phyloP scores from a whole-genome alignment of 371 early-diverging fungal species.

The Fennellomyces sp. region DNA sequence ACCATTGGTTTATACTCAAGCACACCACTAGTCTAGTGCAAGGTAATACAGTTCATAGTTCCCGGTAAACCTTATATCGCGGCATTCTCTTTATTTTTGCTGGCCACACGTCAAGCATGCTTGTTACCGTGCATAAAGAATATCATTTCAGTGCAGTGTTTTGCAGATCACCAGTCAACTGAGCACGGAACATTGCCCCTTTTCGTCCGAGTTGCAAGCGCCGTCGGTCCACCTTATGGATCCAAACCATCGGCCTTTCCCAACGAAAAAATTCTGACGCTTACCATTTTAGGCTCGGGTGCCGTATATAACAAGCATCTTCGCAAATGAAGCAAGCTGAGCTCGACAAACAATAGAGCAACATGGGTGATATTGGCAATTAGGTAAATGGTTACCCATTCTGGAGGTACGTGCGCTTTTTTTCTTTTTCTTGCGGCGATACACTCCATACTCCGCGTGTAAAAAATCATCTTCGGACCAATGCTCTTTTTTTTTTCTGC shows the following conservation, averaged over 20 bases:
- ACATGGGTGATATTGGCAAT: background rate
- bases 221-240: too few species aligned
- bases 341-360: background rate
- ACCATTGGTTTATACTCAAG: background rate
- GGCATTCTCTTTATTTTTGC: background rate
- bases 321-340: background rate
- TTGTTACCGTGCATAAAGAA: background rate
- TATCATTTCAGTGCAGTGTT: background rate
- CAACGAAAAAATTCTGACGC: background rate
- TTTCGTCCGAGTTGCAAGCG: too few species aligned
- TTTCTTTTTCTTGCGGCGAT: background rate
- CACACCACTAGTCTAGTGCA: background rate
- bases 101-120: constrained; percentile 3
- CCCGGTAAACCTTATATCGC: background rate
- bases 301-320: background rate
- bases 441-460: too few species aligned
- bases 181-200: background rate
- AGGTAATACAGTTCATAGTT: background rate
- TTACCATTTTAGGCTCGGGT: background rate
- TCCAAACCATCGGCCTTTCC: too few species aligned
- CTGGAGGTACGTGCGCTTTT: background rate
- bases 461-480: background rate
- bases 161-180: background rate
- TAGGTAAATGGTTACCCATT: background rate
- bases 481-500: too few species aligned